Evolutionary conservation across 2,329 filamentous ascomycete species (phyloP).

Genomic region (Paramyrothecium sp.): DNA sequence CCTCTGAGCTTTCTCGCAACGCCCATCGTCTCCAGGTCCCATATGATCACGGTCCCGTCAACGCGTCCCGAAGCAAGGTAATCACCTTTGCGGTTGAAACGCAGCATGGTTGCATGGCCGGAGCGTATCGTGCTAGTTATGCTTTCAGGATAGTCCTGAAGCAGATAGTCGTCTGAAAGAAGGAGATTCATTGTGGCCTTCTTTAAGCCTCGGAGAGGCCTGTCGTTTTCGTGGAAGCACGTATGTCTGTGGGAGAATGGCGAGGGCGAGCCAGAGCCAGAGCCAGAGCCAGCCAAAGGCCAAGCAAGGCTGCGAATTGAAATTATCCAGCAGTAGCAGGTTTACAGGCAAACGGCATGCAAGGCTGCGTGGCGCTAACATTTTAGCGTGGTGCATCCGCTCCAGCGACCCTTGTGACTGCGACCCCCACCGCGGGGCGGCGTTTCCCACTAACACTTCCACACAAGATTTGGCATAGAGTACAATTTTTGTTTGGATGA

Average conservation of each 20-base stretch:
- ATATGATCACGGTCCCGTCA: slow-evolving; percentile 92
- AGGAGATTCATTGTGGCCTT: slow-evolving; percentile 52
- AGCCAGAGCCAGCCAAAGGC: not conserved
- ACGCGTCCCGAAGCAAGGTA: slow-evolving; percentile 91
- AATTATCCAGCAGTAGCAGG: not conserved
- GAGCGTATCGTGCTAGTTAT: slow-evolving; percentile 83
- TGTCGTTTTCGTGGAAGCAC: slow-evolving; percentile 11
- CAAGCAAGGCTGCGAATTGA: not conserved
- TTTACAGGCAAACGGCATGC: slow-evolving; percentile 17
- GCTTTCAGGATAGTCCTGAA: slow-evolving; percentile 84
- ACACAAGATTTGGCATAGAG: slow-evolving; percentile 15
- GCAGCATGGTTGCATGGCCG: slow-evolving; percentile 64
- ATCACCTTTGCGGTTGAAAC: slow-evolving; percentile 93
- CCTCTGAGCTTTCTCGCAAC: slow-evolving; percentile 91
- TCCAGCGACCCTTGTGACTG: not conserved
- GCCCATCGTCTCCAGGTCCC: slow-evolving; percentile 96
- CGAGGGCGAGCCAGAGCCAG: not conserved
- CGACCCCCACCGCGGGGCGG: slow-evolving; percentile 9
- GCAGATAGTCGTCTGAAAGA: slow-evolving; percentile 61
- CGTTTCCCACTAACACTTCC: slow-evolving; percentile 24
- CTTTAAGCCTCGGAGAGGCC: not conserved
- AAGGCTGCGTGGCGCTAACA: slow-evolving; percentile 26
- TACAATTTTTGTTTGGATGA: not conserved
- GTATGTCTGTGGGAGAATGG: slow-evolving; percentile 13
- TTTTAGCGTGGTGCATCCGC: not conserved